Conservation (phyloP, 768 basidiomycete species). For the Candolleomyces aberdarensis region DNA sequence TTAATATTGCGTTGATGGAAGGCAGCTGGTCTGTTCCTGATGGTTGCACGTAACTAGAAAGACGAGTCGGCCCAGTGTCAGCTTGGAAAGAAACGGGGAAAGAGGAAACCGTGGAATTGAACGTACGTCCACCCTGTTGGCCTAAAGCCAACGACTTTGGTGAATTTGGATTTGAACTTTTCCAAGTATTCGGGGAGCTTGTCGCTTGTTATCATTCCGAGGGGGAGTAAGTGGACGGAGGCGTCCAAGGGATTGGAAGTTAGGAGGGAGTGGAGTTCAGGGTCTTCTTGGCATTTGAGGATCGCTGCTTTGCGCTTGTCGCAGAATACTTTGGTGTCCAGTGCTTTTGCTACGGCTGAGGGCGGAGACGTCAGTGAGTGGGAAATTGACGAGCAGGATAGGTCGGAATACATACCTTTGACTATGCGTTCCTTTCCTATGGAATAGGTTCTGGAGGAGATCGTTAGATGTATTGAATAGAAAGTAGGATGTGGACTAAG, state of each 20-base stretch:
- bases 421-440: constrained; percentile 98
- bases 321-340: constrained; percentile 84
- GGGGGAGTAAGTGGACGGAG: constrained; percentile 82
- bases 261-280: constrained; percentile 75
- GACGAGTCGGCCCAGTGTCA: neutral
- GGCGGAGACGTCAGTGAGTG: constrained; percentile 1
- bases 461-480: neutral
- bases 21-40: constrained; percentile 60
- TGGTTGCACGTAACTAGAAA: constrained; percentile 59
- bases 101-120: neutral
- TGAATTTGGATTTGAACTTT: constrained; percentile 68
- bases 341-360: constrained; percentile 78
- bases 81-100: neutral
- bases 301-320: constrained; percentile 82
- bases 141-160: constrained; percentile 74
- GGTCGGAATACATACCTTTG: constrained; percentile 58
- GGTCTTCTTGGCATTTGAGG: constrained; percentile 79
- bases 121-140: constrained; percentile 97
- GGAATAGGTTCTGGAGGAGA: constrained; percentile 74
- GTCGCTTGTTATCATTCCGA: constrained; percentile 73
- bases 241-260: constrained; percentile 74
- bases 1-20: constrained; percentile 66
- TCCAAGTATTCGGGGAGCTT: constrained; percentile 74
- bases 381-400: neutral
- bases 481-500: neutral